A percentile compares a stretch with the other conserved stretches of the same genome.
Evolutionary conservation across 2,329 filamentous ascomycete species (phyloP).

Genomic region (Phialemoniopsis sp.): DNA sequence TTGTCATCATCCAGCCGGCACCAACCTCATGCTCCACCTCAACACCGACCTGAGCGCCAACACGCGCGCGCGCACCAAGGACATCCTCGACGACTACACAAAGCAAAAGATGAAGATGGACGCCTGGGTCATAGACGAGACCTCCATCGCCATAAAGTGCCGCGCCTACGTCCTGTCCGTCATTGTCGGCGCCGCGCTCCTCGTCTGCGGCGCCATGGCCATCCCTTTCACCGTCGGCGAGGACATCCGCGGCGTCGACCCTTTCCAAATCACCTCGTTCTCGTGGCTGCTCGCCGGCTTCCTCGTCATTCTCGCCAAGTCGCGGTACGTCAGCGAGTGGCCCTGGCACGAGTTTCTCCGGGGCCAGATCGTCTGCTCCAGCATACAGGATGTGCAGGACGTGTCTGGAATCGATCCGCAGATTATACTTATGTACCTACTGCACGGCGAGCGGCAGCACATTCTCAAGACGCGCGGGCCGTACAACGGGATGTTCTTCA

Average conservation of each 20-base stretch:
- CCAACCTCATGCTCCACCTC: too few species aligned
- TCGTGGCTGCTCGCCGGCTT: slow-evolving; percentile 19
- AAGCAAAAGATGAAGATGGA: too few species aligned
- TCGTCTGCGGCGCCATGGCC: slow-evolving; percentile 16
- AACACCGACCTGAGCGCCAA: too few species aligned
- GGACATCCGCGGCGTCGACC: slow-evolving; percentile 20
- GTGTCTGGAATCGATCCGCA: slow-evolving; percentile 16
- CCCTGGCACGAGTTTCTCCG: slow-evolving; percentile 22
- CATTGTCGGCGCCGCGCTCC: not conserved
- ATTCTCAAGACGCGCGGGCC: slow-evolving; percentile 15
- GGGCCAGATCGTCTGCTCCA: slow-evolving; percentile 15
- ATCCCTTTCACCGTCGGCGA: slow-evolving; percentile 18
- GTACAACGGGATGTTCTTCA: slow-evolving; percentile 18
- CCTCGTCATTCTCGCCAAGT: slow-evolving; percentile 18
- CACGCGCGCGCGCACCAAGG: too few species aligned
- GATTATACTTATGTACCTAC: slow-evolving; percentile 13
- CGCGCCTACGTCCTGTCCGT: slow-evolving; percentile 4
- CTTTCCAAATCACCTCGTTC: slow-evolving; percentile 21
- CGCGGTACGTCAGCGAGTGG: slow-evolving; percentile 17
- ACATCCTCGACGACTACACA: slow-evolving; percentile 21
- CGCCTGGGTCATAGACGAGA: slow-evolving; percentile 6
- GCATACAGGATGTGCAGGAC: slow-evolving; percentile 15
- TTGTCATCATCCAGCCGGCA: too few species aligned
- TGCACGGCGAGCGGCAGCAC: slow-evolving; percentile 12
- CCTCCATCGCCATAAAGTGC: slow-evolving; percentile 1